Evolutionary conservation across 495 filamentous ascomycete genomes (phyloP), one percentile per base, ranked within the genome.

Genomic region (Neurospora sublineolata): DNA sequence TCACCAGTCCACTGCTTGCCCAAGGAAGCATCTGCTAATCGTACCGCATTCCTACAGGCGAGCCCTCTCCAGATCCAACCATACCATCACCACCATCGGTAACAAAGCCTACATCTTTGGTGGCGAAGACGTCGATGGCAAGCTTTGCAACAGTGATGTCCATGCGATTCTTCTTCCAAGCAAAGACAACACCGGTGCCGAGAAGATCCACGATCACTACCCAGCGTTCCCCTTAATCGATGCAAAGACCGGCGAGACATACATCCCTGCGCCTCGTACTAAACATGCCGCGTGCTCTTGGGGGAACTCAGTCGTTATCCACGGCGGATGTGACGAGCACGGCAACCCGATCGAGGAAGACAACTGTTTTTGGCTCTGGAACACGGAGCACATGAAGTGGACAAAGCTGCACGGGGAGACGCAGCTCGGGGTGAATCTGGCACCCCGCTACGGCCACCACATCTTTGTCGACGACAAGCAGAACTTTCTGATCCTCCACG

Each of bases 41-140:
- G 10, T 33, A 67, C 9, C 40, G 5, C 2, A 41, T 58, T 14
- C 14, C 3, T 73, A 67, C 40, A 77, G 77, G 9, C 74, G 73
- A 14, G 83, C 82, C 10, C 79, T 88, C 23, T 77, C 77, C 40
- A 80, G 86, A 64, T 82, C 82, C 5, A 73, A 82, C 67, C 84
- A 87, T 76, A 81, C 82, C 11, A 76, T 87, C 44, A 85, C 82
- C 30, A 77, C 86, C 23, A 75, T 86, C 68, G 74, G 74, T 46
- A 77, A 84, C 72, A 85, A 83, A 67, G 82, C 83, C 5, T 84
- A 86, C 77, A 81, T 88, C 69, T 87, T 86, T 72, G 86, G 86
- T 14, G 86, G 86, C 71, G 73, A 79, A 40, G 80, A 78, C 5
- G 76, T 72, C 37, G 73, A 74, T 0, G 79, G 79, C 37, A 73